These are phyloP conservation scores for Pyrus bretschneideri DNA, from an alignment of 306 rosid genomes.

Conservation along the genomic window DNA sequence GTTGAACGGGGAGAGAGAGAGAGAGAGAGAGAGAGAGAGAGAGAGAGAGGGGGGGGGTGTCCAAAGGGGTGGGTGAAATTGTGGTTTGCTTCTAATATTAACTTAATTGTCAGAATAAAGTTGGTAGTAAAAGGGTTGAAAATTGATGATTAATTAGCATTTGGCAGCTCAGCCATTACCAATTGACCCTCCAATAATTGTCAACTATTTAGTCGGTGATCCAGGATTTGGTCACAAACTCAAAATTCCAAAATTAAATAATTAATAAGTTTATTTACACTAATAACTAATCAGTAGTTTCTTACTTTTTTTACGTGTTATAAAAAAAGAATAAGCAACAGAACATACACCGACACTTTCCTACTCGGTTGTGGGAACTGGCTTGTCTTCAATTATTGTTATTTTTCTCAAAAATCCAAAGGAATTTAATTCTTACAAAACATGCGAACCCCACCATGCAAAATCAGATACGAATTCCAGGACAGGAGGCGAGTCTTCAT, in stretches of 20 bases:
- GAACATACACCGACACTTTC: neutral
- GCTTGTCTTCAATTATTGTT: neutral
- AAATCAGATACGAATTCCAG: neutral
- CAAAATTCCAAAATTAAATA: neutral
- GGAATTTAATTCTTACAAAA: neutral
- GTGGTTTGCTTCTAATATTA: too few species aligned
- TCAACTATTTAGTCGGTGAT: constrained; percentile 10
- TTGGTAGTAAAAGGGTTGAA: too few species aligned
- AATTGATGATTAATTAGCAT: neutral
- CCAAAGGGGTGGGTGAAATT: too few species aligned
- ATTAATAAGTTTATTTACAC: neutral
- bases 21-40: too few species aligned
- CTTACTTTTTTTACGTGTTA: neutral
- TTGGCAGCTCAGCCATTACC: constrained; percentile 8
- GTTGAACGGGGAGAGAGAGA: too few species aligned
- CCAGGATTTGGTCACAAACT: constrained; percentile 1
- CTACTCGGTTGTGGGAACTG: neutral
- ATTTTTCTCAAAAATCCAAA: neutral
- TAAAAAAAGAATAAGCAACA: neutral
- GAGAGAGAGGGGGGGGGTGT: too few species aligned
- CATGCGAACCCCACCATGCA: neutral
- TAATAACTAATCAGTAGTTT: neutral
- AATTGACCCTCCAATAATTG: neutral
- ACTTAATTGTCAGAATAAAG: too few species aligned
- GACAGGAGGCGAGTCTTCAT: neutral